Evolutionary conservation across 2,329 filamentous ascomycete species (phyloP), one percentile per base, ranked within the genome.

Genomic region (Colletotrichum abscissum): DNA sequence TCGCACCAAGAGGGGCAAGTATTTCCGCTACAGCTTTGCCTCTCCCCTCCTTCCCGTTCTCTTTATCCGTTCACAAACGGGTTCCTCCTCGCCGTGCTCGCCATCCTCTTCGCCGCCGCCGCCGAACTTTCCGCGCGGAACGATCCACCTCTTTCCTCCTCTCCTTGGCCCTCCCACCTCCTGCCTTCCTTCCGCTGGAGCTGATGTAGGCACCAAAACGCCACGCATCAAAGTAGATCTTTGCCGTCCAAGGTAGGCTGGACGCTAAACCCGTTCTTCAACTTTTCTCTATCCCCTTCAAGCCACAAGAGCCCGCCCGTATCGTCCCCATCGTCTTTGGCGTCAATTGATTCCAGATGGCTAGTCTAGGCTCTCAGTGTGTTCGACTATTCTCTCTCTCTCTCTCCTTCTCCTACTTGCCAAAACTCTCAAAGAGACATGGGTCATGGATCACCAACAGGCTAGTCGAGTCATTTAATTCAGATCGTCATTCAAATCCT

Each of bases 401-500:
- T 26, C 26, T 26, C 26, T 26, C 26, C 3, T 4, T 26, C 26
- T 26, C 26, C 26, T 26, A 26, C 26, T 26, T 26, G 26, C 26
- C 26, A 26, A 26, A 26, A 26, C 26, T 26, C 26, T 26, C 26
- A 26, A 26, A 26, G 19, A 49, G 46, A 28, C 42, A 16, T 30
- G 24, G 7, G 49, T 35, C 11, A 35, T 35, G 33, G 33, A 12
- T 60, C 55, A 59, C 8, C 14, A 12, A n/a, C 9, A 33, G 42
- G 55, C 46, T 67, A 46, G 42, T 42, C 68, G 33, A 55, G 26
- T 67, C 67, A 67, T 22, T 63, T 59, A 46, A 52, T 35, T 30
- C 55, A 67, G 35, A 67, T 71, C 24, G 46, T 56, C 54, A 49
- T 60, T 55, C 55, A 67, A 57, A 22, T 60, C 24, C 28, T 42